A percentile compares a stretch with the other conserved stretches of the same genome.
phyloP scores from a whole-genome alignment of 192 early-diverging fungal species.

The Radiomyces spectabilis region DNA sequence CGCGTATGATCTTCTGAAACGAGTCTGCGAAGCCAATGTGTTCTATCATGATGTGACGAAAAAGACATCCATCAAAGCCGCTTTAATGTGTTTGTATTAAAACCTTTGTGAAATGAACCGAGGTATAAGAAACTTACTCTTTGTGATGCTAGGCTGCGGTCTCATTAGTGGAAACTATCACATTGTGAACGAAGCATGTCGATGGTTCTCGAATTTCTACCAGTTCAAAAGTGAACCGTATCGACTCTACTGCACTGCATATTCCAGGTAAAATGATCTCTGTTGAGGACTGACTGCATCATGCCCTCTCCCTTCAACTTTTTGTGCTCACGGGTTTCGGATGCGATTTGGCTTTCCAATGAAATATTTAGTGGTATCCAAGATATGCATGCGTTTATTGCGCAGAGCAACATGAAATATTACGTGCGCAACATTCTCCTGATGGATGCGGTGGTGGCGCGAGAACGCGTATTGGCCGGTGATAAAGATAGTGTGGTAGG shows the following conservation, averaged over 20 bases:
- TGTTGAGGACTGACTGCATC: too few species aligned
- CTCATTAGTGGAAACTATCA: slow-evolving; percentile 14
- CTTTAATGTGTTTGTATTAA: slow-evolving; percentile 65
- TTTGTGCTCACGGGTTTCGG: too few species aligned
- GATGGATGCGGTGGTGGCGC: slow-evolving; percentile 32
- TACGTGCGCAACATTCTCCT: slow-evolving; percentile 43
- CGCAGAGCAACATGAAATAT: slow-evolving; percentile 43
- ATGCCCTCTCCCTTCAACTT: too few species aligned
- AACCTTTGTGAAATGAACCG: too few species aligned
- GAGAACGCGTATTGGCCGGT: too few species aligned
- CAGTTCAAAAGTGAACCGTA: slow-evolving; percentile 35
- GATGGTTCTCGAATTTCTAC: slow-evolving; percentile 32
- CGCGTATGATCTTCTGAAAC: slow-evolving; percentile 47
- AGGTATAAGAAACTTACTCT: slow-evolving; percentile 7
- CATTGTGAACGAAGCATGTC: slow-evolving; percentile 21
- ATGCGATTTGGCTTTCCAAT: too few species aligned
- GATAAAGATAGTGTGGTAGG: neutral
- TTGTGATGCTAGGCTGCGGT: slow-evolving; percentile 23
- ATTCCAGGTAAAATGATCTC: slow-evolving; percentile 34
- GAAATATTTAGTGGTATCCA: slow-evolving; percentile 17
- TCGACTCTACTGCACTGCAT: slow-evolving; percentile 38
- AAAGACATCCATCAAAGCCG: slow-evolving; percentile 30
- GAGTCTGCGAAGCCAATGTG: slow-evolving; percentile 48
- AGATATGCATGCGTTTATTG: slow-evolving; percentile 28
- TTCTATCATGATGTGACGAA: slow-evolving; percentile 45